These are phyloP conservation scores for Aspergillus eucalypticola DNA, from an alignment of 2,329 filamentous ascomycete genomes.

Conservation along the genomic window DNA sequence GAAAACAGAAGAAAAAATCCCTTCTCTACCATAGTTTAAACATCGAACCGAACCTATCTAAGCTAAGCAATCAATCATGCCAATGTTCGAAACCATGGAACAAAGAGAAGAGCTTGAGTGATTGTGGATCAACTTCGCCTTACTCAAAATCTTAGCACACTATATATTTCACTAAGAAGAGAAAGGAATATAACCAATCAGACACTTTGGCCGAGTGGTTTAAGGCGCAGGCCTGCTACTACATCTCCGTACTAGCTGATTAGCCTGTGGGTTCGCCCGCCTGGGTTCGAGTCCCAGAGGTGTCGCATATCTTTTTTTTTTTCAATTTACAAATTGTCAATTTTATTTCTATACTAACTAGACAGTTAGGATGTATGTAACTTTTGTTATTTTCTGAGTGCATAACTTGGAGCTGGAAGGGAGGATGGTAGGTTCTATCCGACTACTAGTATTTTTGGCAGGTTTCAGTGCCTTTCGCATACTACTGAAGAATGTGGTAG, in stretches of 20 bases:
- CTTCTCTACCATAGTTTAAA: too few relatives aligned
- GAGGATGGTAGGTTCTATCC: too few relatives aligned
- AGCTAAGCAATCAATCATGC: not conserved
- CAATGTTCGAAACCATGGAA: not conserved
- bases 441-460: not conserved
- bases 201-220: not conserved
- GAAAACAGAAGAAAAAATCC: too few relatives aligned
- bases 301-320: not conserved
- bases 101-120: not conserved
- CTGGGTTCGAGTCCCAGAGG: not conserved
- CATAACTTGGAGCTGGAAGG: too few relatives aligned
- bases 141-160: fast-evolving
- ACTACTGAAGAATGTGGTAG: too few relatives aligned
- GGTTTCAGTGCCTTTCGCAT: too few relatives aligned
- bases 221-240: not conserved
- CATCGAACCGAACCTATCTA: not conserved
- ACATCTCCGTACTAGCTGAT: not conserved
- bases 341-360: too few relatives aligned
- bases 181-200: not conserved
- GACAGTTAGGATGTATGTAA: too few relatives aligned
- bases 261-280: not conserved
- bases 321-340: too few relatives aligned
- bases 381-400: too few relatives aligned
- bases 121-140: not conserved
- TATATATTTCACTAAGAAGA: not conserved